phyloP scores from a whole-genome alignment of 2,329 filamentous ascomycete species.

The Coniella lustricola region DNA sequence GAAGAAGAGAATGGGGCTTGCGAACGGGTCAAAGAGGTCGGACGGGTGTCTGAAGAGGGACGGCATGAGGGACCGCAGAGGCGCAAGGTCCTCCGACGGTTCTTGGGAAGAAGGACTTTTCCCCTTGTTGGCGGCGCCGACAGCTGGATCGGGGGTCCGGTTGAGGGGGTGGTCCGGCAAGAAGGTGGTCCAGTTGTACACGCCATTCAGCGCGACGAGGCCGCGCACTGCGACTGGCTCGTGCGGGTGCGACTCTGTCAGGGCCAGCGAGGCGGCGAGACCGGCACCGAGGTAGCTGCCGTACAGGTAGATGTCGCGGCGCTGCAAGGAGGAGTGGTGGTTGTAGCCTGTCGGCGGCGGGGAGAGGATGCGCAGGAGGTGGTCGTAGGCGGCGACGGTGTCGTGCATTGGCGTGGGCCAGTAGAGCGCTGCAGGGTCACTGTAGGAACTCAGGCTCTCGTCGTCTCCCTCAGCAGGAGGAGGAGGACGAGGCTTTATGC shows the following conservation, averaged over 20 bases:
- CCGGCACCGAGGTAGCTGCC: slow-evolving; percentile 52
- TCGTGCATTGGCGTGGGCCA: slow-evolving; percentile 57
- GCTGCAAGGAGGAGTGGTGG: slow-evolving; percentile 13
- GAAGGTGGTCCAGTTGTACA: slow-evolving; percentile 60
- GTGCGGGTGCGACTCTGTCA: slow-evolving; percentile 46
- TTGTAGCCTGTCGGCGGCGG: slow-evolving; percentile 23
- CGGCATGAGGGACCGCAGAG: slow-evolving; percentile 29
- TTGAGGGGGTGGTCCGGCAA: slow-evolving; percentile 46
- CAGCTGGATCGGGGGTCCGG: slow-evolving; percentile 1
- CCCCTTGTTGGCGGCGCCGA: too few relatives aligned
- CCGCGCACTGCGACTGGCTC: slow-evolving; percentile 42
- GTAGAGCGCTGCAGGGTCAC: slow-evolving; percentile 20
- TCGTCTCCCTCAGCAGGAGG: not conserved
- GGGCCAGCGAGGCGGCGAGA: slow-evolving; percentile 48
- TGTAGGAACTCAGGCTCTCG: not conserved
- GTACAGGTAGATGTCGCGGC: slow-evolving; percentile 42
- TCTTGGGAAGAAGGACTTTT: too few relatives aligned
- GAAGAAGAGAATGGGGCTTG: slow-evolving; percentile 52
- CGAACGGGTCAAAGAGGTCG: slow-evolving; percentile 53
- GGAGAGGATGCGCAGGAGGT: slow-evolving; percentile 39
- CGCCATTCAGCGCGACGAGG: slow-evolving; percentile 49
- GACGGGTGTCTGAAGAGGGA: slow-evolving; percentile 41
- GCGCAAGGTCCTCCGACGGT: slow-evolving; percentile 29
- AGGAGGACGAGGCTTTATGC: slow-evolving; percentile 7
- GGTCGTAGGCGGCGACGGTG: slow-evolving; percentile 44